Conservation (phyloP, 768 basidiomycete genomes). For the Roridomyces roridus region DNA sequence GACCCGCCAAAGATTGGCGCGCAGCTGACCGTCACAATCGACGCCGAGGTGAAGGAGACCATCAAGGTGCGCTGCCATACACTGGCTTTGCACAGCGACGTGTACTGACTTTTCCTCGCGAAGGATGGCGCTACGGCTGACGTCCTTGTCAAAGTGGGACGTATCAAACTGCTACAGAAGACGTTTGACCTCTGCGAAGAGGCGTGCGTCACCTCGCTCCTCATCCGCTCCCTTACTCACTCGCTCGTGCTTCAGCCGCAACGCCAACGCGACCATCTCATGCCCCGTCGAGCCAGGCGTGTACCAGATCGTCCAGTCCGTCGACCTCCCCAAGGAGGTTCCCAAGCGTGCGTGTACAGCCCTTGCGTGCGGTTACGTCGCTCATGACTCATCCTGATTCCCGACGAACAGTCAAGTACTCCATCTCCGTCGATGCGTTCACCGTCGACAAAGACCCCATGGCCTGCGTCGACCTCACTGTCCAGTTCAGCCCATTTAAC, state of each 20-base stretch:
- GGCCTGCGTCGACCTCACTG: conserved; percentile 17
- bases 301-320: conserved; percentile 64
- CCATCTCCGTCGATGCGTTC: conserved; percentile 12
- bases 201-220: conserved; percentile 55
- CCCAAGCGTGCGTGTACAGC: conserved; percentile 75
- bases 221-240: not conserved
- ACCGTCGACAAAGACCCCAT: conserved; percentile 15
- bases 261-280: conserved; percentile 64
- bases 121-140: conserved; percentile 8
- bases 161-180: conserved; percentile 71
- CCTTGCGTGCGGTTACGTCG: not conserved
- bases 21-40: conserved; percentile 67
- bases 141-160: conserved; percentile 67
- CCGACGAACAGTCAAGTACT: conserved; percentile 14
- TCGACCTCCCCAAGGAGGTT: conserved; percentile 72
- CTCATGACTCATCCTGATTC: not conserved
- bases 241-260: conserved; percentile 40
- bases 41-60: conserved; percentile 50
- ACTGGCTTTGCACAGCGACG: not conserved
- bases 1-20: conserved; percentile 74
- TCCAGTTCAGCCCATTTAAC: conserved; percentile 17
- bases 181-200: conserved; percentile 76
- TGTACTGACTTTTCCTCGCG: conserved; percentile 5
- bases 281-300: conserved; percentile 68
- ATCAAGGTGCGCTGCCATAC: conserved; percentile 58